These are phyloP conservation scores for Colletotrichum agaves DNA, from an alignment of 2,329 filamentous ascomycete genomes.

Conservation along the genomic window DNA sequence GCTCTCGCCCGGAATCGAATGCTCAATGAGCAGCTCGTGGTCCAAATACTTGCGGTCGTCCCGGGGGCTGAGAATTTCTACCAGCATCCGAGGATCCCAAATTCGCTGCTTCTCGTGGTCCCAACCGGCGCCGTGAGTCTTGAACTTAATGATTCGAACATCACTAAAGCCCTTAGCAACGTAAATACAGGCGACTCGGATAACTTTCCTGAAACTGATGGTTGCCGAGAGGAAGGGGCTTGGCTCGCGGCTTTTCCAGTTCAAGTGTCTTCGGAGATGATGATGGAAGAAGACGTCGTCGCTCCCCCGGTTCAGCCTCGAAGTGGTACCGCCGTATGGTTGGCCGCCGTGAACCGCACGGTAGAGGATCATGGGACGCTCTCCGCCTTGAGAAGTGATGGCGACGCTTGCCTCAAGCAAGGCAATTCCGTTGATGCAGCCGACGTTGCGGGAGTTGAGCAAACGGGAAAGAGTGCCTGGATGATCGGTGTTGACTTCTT, in stretches of 20 bases:
- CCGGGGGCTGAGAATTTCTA: not conserved
- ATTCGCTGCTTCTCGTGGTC: not conserved
- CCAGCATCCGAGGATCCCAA: not conserved
- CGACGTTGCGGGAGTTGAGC: not conserved
- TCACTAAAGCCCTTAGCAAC: not conserved
- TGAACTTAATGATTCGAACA: not conserved
- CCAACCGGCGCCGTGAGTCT: not conserved
- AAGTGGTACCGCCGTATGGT: not conserved
- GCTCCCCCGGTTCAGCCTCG: not conserved
- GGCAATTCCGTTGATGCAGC: not conserved
- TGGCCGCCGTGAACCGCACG: not conserved
- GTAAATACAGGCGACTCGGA: not conserved
- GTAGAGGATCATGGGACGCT: not conserved
- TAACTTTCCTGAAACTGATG: not conserved
- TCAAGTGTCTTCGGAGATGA: not conserved
- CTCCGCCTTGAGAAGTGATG: not conserved
- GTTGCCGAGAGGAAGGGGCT: slow-evolving; percentile 21
- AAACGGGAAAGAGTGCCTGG: not conserved
- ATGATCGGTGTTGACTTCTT: not conserved
- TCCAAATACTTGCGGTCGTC: not conserved
- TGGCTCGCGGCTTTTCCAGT: not conserved
- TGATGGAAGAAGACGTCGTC: slow-evolving; percentile 13
- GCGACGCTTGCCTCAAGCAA: not conserved
- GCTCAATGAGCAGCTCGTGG: slow-evolving; percentile 11
- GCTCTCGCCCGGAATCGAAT: not conserved